These are phyloP conservation scores for Gymnopus androsaceus DNA, from an alignment of 1,284 basidiomycete species.

Conservation along the genomic window DNA sequence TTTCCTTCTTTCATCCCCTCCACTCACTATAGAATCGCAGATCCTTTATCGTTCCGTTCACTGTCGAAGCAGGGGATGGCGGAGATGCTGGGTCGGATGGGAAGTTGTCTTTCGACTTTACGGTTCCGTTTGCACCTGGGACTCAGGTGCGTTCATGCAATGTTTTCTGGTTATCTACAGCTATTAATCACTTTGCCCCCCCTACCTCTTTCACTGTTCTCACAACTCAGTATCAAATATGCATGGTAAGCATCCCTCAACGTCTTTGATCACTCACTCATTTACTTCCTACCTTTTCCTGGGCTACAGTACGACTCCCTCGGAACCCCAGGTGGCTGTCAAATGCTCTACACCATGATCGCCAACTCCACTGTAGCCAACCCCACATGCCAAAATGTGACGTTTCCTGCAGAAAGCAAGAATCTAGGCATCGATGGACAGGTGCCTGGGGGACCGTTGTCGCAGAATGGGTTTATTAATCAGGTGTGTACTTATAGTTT, in stretches of 20 bases:
- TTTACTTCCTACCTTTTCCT: neutral
- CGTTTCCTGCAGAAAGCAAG: conserved; percentile 37
- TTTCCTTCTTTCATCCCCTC: neutral
- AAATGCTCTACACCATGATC: conserved; percentile 46
- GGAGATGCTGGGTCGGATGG: conserved; percentile 39
- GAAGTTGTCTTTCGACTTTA: conserved; percentile 39
- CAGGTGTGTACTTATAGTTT: conserved; percentile 38
- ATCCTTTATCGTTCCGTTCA: conserved; percentile 44
- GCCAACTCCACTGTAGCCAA: conserved; percentile 29
- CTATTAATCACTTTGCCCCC: neutral
- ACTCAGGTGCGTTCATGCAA: conserved; percentile 38
- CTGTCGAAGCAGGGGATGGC: conserved; percentile 42
- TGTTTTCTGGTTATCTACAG: neutral
- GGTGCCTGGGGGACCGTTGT: conserved; percentile 37
- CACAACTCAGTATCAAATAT: conserved; percentile 47
- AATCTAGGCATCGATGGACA: conserved; percentile 28
- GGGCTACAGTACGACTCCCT: conserved; percentile 43
- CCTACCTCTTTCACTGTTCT: conserved; percentile 1
- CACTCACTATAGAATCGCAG: too few species aligned
- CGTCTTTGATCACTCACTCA: neutral
- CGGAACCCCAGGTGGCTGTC: conserved; percentile 50
- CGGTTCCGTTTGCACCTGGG: conserved; percentile 50
- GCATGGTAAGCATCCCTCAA: conserved; percentile 42
- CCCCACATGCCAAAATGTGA: conserved; percentile 44
- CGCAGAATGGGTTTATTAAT: conserved; percentile 46